Base-by-base conservation (phyloP, 371 early-diverging fungal species). In the Mortierella sp. region DNA sequence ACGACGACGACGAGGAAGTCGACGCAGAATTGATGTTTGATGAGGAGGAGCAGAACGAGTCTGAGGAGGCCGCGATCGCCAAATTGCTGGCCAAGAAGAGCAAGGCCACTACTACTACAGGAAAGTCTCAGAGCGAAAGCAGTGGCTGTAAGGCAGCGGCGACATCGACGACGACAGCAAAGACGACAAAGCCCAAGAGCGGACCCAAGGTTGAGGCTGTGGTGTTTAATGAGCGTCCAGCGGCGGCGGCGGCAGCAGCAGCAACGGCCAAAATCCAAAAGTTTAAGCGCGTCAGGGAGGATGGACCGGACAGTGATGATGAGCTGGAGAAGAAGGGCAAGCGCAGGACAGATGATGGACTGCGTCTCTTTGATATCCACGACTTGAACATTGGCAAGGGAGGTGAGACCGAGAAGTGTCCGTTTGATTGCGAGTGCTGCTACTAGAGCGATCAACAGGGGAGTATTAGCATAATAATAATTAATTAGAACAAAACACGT, bases 361-460 rank as follows among this genome's bases (percentile, higher is more conserved):
- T 85, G 52, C 86, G 86, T 24, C 75, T 85, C 45, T 85, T 85
- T 85, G 86, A 85, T 75, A 85, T 85, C 42, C 70, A 85, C 47
- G 86, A 85, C 50, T 52, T 85, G 65, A 81, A 81, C 48, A 85
- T 85, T 80, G 86, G 86, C 72, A 85, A 85, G 71, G 86, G 86
- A 24, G 86, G 86, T 13, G 81, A 57, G 0, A 85, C 86, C n/a
- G 77, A 79, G 2, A 70, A 77, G 75, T 85, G 86, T 38, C 86
- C 86, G 9, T 85, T 85, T 72, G 86, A 85, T 1, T 85, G 86
- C 52, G 72, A 85, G 50, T 85, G 86, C 74, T 85, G 86, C 73
- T 85, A 54, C 58, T 85, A 82, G 50, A 50, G 14, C 16, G 14
- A 16, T 2, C 16, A 16, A 2, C 50, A 14, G 11, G 34, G 34